A percentile compares a stretch with the other conserved stretches of the same genome.
These are phyloP conservation scores for Vitis hybrid DNA, from an alignment of 177 flowering plant species.

Conservation along the genomic window DNA sequence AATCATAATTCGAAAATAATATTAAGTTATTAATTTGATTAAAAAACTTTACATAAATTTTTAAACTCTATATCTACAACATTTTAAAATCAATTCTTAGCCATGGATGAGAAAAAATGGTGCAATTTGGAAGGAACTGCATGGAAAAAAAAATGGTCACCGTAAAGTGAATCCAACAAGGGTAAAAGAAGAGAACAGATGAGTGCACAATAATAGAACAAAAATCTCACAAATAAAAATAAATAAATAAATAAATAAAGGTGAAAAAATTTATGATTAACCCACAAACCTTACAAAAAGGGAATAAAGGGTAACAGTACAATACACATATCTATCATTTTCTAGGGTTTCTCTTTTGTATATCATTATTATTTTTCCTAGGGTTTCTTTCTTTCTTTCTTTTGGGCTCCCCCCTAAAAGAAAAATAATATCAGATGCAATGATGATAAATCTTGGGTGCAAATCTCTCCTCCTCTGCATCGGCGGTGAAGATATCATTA, in stretches of 20 bases:
- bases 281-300: not conserved
- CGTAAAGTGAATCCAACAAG: not conserved
- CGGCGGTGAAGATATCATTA: conserved; percentile 57
- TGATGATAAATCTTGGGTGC: conserved; percentile 69
- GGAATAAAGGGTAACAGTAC: not conserved
- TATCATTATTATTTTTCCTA: conserved; percentile 8
- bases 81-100: too few species aligned
- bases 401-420: conserved; percentile 23
- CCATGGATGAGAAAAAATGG: too few species aligned
- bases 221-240: conserved; percentile 6
- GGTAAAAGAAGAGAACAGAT: conserved; percentile 24
- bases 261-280: not conserved
- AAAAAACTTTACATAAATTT: too few species aligned
- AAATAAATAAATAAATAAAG: conserved; percentile 3
- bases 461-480: conserved; percentile 38
- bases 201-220: conserved; percentile 46
- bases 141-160: not conserved
- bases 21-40: too few species aligned
- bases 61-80: too few species aligned
- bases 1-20: too few species aligned
- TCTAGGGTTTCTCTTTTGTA: not conserved
- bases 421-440: conserved; percentile 32
- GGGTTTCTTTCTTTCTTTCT: conserved; percentile 25
- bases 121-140: too few species aligned
- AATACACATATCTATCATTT: conserved; percentile 6